Percentiles rank a stretch among this genome's conserved stretches.
Conservation (phyloP, 1,139 yeast species). For the Scheffersomyces cryptocercus region DNA sequence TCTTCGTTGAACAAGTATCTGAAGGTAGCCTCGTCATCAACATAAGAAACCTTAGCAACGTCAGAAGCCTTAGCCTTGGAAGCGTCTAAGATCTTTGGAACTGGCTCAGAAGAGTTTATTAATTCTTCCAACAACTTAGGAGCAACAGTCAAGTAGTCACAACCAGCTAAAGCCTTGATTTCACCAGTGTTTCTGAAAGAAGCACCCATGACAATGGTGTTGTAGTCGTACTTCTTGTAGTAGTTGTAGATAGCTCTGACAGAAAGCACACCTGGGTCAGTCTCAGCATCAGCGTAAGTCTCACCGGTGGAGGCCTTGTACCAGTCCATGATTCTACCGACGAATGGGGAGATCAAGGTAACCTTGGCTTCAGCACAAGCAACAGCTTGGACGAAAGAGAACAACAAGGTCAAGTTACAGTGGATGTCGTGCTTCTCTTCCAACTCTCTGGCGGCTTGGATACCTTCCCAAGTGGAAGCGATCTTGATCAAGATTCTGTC, state of each 20-base stretch:
- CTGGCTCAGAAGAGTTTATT: conserved; percentile 70
- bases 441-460: conserved; percentile 95
- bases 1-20: conserved; percentile 92
- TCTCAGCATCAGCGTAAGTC: conserved; percentile 68
- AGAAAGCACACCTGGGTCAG: conserved; percentile 95
- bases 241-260: conserved; percentile 90
- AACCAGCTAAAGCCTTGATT: conserved; percentile 96
- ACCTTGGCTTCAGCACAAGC: conserved; percentile 98
- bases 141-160: conserved; percentile 94
- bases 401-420: conserved; percentile 92
- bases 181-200: conserved; percentile 98
- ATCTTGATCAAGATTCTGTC: conserved; percentile 93
- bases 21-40: conserved; percentile 87
- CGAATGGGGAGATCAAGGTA: conserved; percentile 97
- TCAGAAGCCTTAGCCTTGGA: conserved; percentile 54
- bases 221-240: conserved; percentile 95
- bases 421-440: conserved; percentile 90
- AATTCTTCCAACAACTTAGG: conserved; percentile 92
- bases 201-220: conserved; percentile 99
- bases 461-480: conserved; percentile 99
- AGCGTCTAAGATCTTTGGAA: conserved; percentile 79
- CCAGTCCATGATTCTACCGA: conserved; percentile 99
- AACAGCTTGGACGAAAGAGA: conserved; percentile 96
- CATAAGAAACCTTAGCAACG: conserved; percentile 72
- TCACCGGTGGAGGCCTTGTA: conserved; percentile 94